Evolutionary conservation across 176 grass and related monocot species (phyloP).

Genomic region (Phoenix roebelenii): DNA sequence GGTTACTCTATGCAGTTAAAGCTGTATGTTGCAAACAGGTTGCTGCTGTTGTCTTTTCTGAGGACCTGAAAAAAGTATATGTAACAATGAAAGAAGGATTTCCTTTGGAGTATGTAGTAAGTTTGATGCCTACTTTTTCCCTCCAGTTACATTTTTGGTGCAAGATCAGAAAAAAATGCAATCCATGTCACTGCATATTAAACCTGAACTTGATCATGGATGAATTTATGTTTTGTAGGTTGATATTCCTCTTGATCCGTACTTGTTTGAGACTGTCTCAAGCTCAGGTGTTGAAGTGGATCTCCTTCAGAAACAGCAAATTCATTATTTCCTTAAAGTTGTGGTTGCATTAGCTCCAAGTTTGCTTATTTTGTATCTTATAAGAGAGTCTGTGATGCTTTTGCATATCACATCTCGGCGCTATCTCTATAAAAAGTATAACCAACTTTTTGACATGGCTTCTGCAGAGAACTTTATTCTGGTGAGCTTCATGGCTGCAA

Average conservation of each 20-base stretch:
- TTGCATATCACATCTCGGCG: constrained; percentile 24
- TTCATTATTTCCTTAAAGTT: constrained; percentile 27
- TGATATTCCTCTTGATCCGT: constrained; percentile 23
- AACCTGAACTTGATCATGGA: constrained; percentile 3
- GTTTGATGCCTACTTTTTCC: constrained; percentile 2
- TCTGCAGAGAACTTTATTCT: constrained; percentile 30
- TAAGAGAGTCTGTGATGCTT: constrained; percentile 26
- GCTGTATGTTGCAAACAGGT: constrained; percentile 9
- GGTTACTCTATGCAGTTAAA: not conserved
- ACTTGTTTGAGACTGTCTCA: constrained; percentile 24
- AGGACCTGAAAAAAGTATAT: constrained; percentile 30
- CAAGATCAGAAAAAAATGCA: not conserved
- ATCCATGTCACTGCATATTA: not conserved
- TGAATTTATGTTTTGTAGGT: constrained; percentile 16
- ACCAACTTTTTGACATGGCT: constrained; percentile 26
- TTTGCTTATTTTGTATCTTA: constrained; percentile 32
- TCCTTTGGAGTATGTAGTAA: constrained; percentile 31
- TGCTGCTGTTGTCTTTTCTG: constrained; percentile 26
- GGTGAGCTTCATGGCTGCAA: constrained; percentile 3
- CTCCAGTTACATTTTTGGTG: not conserved
- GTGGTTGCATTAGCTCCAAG: constrained; percentile 29
- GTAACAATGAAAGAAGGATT: constrained; percentile 39
- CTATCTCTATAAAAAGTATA: constrained; percentile 26
- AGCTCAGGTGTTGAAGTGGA: constrained; percentile 30
- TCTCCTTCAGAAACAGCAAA: constrained; percentile 30